Percentiles rank a stretch among this genome's conserved stretches.
These are phyloP conservation scores for Parasitella parasitica DNA, from an alignment of 371 early-diverging fungal species.

Conservation along the genomic window DNA sequence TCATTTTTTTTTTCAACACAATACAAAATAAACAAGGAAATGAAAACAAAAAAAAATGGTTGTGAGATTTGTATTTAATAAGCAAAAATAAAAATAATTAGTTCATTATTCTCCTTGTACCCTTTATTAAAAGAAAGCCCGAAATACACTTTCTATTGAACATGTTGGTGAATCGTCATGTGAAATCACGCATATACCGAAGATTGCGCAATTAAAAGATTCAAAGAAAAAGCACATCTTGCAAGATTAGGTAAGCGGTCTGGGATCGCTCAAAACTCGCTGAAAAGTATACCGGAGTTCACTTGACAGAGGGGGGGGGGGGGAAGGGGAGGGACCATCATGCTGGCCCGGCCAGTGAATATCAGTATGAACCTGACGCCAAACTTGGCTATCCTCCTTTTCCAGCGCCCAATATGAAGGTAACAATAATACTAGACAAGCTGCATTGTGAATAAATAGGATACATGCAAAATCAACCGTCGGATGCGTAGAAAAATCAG, in stretches of 20 bases:
- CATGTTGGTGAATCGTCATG: neutral
- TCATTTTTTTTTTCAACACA: neutral
- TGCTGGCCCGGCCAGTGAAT: neutral
- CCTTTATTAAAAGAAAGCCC: neutral
- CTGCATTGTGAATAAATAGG: neutral
- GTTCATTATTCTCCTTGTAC: neutral
- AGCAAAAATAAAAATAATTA: neutral
- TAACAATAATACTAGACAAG: neutral
- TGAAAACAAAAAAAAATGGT: neutral
- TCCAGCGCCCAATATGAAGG: slow-evolving; percentile 10
- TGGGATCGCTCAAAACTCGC: neutral
- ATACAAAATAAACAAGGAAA: neutral
- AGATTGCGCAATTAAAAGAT: neutral
- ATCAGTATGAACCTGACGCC: neutral
- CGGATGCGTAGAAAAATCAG: no score
- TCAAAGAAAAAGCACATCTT: neutral
- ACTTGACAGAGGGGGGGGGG: neutral
- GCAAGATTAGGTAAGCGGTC: neutral
- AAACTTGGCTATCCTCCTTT: neutral
- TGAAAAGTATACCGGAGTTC: no score
- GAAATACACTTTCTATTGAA: neutral
- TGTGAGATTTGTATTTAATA: neutral
- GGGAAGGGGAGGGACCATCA: neutral
- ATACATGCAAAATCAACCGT: neutral
- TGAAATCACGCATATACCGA: neutral